phyloP scores from a whole-genome alignment of 192 early-diverging fungal genomes.

The Backusella luteola region DNA sequence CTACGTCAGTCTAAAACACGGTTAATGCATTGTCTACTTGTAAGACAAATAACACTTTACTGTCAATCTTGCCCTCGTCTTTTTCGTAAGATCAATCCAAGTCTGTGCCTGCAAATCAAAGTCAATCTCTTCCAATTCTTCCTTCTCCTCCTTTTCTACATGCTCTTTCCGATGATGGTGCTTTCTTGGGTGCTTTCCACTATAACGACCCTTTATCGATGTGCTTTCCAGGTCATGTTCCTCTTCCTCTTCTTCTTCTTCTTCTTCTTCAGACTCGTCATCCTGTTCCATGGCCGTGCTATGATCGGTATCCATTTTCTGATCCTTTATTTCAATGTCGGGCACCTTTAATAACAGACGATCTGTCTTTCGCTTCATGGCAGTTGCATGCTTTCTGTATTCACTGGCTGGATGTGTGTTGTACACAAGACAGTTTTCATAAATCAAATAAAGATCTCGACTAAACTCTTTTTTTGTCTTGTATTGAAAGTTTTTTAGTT shows the following conservation, averaged over 20 bases:
- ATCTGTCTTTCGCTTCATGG: slow-evolving; percentile 76
- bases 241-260: slow-evolving; percentile 31
- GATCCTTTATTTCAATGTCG: slow-evolving; percentile 74
- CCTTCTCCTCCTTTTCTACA: slow-evolving; percentile 29
- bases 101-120: slow-evolving; percentile 49
- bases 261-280: slow-evolving; percentile 38
- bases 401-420: slow-evolving; percentile 88
- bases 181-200: slow-evolving; percentile 12
- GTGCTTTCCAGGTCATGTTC: slow-evolving; percentile 13
- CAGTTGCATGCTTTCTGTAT: slow-evolving; percentile 81
- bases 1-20: slow-evolving; percentile 21
- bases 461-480: slow-evolving; percentile 85
- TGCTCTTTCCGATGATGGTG: slow-evolving; percentile 38
- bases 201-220: neutral
- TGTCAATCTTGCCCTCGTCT: slow-evolving; percentile 45
- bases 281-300: slow-evolving; percentile 20
- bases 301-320: slow-evolving; percentile 41
- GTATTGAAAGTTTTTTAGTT: slow-evolving; percentile 79
- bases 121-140: slow-evolving; percentile 48
- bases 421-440: slow-evolving; percentile 89
- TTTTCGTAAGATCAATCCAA: slow-evolving; percentile 58
- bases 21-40: too few relatives aligned
- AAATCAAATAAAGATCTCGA: slow-evolving; percentile 87
- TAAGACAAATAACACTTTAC: slow-evolving; percentile 16
- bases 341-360: slow-evolving; percentile 79